These are phyloP conservation scores for Trichaptum fuscoviolaceum DNA, from an alignment of 768 basidiomycete species.

Conservation along the genomic window DNA sequence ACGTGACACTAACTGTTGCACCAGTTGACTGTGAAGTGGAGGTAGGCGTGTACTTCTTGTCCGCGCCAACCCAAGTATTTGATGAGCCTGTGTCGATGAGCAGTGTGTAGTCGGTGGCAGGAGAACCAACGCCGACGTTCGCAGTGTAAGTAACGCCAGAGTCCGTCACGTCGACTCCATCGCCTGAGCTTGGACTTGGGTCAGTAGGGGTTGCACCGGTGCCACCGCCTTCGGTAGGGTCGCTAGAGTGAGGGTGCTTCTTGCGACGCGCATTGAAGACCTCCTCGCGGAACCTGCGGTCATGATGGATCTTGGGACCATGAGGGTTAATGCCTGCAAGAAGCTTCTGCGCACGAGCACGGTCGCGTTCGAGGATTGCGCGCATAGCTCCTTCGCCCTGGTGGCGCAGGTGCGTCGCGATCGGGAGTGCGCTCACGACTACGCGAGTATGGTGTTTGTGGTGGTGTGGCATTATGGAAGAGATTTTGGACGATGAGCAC, in stretches of 20 bases:
- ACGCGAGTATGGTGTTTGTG: conserved; percentile 23
- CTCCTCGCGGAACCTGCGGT: conserved; percentile 20
- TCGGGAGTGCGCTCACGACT: conserved; percentile 36
- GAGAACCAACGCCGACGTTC: conserved; percentile 46
- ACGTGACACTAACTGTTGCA: conserved; percentile 38
- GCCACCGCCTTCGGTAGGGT: conserved; percentile 10
- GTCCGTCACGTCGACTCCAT: conserved; percentile 53
- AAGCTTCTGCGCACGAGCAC: conserved; percentile 50
- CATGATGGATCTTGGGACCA: conserved; percentile 36
- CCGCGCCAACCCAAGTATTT: conserved; percentile 56
- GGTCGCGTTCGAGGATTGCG: conserved; percentile 48
- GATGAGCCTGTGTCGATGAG: conserved; percentile 57
- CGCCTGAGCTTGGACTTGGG: conserved; percentile 14
- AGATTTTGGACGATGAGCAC: conserved; percentile 3
- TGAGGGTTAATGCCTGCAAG: conserved; percentile 49
- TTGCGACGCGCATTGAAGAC: conserved; percentile 21
- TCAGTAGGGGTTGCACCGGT: conserved; percentile 7
- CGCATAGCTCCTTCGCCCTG: conserved; percentile 30
- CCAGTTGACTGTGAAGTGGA: conserved; percentile 39
- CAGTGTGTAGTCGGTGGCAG: conserved; percentile 43
- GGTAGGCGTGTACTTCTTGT: conserved; percentile 39
- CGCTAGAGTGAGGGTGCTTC: conserved; percentile 18
- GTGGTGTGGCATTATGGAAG: conserved; percentile 20
- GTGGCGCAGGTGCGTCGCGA: conserved; percentile 37
- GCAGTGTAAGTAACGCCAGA: conserved; percentile 53